Base-by-base conservation (phyloP, 2,329 filamentous ascomycete genomes). In the Parastagonospora avenae region DNA sequence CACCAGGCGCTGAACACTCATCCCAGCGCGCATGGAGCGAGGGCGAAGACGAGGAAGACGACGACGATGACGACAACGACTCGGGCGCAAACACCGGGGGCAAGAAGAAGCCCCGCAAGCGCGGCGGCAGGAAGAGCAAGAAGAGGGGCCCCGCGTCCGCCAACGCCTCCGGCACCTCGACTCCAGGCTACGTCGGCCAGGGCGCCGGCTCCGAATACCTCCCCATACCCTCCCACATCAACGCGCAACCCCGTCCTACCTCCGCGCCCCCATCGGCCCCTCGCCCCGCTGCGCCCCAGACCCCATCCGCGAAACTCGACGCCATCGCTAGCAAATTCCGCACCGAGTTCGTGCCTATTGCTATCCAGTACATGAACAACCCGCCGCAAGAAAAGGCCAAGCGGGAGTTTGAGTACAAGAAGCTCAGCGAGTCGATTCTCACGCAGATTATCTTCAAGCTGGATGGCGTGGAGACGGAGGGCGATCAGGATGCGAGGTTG, bases 401-500 rank as follows among this genome's bases (percentile, higher is more conserved):
- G 78, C 79, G 83, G 42, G 82, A 83, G 11, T 89, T 91, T 30
- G 88, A 92, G 66, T 87, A 93, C 70, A 86, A 88, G 69, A 87
- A 83, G 68, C 72, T 94, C 14, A 86, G 85, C 4, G 90, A 94
- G 77, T 90, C 87, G 4, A 82, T 92, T 33, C 79, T 94, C 79
- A 85, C 87, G 55, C 88, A 92, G 62, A 84, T 92, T 2, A 67
- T 93, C 32, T 75, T 94, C 57, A 93, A 92, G 75, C 73, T 91
- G 33, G 90, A 94, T 68, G 86, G 82, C 16, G 84, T 93, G 2
- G 89, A 93, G 60, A 87, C 86, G 0, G 86, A 88, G 41, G 89
- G 88, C 4, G 84, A 90, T 58, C 59, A 77, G 8, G 85, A 87
- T 10, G 85, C 88, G 24, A 80, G 89, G 55, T 74, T 80, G 10